Conservation (phyloP, 2,329 filamentous ascomycete genomes). For the Diplodia sapinea region DNA sequence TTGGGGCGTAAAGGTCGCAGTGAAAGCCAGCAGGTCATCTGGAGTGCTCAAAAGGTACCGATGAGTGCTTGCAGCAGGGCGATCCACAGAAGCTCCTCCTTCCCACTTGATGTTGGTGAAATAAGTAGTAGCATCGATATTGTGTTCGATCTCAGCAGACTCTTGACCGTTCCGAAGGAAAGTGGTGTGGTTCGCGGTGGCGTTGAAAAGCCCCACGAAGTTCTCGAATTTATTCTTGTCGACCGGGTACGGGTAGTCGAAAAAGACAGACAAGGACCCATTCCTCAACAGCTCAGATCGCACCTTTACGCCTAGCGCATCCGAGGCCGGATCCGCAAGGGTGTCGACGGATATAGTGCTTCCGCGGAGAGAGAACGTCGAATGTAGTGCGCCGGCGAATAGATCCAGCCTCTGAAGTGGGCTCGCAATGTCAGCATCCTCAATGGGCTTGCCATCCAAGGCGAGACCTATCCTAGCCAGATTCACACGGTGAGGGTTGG, state of each 20-base stretch:
- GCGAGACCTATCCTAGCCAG: constrained; percentile 56
- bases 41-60: constrained; percentile 51
- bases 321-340: constrained; percentile 53
- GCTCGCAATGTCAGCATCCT: not conserved
- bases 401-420: constrained; percentile 53
- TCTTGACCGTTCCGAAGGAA: constrained; percentile 39
- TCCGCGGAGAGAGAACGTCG: constrained; percentile 53
- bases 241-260: constrained; percentile 60
- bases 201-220: constrained; percentile 60
- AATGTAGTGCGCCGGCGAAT: constrained; percentile 55
- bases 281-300: constrained; percentile 50
- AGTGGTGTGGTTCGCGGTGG: constrained; percentile 54
- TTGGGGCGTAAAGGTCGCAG: constrained; percentile 37
- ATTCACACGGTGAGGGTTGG: constrained; percentile 61
- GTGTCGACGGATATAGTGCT: constrained; percentile 52
- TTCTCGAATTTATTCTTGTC: constrained; percentile 60
- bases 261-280: constrained; percentile 54
- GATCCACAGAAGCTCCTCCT: constrained; percentile 42
- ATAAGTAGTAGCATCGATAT: constrained; percentile 53
- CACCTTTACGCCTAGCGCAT: constrained; percentile 54
- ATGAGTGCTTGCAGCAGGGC: constrained; percentile 49
- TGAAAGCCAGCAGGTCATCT: constrained; percentile 38
- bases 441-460: constrained; percentile 44
- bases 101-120: constrained; percentile 51
- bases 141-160: constrained; percentile 52